Evolutionary conservation across 495 filamentous ascomycete genomes (phyloP).

Genomic region (Aspergillus asperescens): DNA sequence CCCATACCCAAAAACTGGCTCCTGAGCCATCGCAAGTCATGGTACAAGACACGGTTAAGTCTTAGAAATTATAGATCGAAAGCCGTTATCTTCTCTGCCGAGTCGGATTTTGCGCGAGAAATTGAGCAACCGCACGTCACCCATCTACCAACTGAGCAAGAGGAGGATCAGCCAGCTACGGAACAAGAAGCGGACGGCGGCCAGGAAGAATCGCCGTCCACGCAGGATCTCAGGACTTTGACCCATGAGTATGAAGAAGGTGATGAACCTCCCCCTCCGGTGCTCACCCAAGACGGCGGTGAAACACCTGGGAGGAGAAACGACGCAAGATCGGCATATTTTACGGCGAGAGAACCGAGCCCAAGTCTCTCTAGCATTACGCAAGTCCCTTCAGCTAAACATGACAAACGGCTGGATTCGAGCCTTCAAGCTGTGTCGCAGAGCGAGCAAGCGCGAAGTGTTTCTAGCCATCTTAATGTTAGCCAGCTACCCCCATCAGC

Average conservation of each 20-base stretch:
- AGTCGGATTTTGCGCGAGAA: conserved; percentile 32
- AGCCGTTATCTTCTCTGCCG: conserved; percentile 49
- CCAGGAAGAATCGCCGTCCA: background rate
- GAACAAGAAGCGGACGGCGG: conserved; percentile 16
- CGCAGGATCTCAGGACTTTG: conserved; percentile 7
- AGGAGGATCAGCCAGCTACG: conserved; percentile 20
- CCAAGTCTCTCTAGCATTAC: conserved; percentile 1
- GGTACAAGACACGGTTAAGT: conserved; percentile 53
- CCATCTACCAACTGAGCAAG: conserved; percentile 18
- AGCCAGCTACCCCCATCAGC: conserved; percentile 21
- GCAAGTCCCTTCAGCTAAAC: background rate
- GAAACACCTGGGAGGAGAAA: conserved; percentile 8
- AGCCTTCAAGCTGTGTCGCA: conserved; percentile 2
- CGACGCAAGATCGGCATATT: conserved; percentile 21
- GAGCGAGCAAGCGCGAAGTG: conserved; percentile 15
- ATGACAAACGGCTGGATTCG: background rate
- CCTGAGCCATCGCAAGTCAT: conserved; percentile 57
- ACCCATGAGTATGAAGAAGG: conserved; percentile 7
- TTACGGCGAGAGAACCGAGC: conserved; percentile 19
- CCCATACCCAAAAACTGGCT: conserved; percentile 66
- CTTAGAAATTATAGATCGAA: conserved; percentile 54
- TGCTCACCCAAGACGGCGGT: background rate
- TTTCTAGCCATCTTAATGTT: conserved; percentile 16
- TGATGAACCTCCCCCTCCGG: background rate
- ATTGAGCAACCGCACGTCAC: conserved; percentile 18